phyloP scores from a whole-genome alignment of 495 filamentous ascomycete genomes.

The Aspergillus cristatus region DNA sequence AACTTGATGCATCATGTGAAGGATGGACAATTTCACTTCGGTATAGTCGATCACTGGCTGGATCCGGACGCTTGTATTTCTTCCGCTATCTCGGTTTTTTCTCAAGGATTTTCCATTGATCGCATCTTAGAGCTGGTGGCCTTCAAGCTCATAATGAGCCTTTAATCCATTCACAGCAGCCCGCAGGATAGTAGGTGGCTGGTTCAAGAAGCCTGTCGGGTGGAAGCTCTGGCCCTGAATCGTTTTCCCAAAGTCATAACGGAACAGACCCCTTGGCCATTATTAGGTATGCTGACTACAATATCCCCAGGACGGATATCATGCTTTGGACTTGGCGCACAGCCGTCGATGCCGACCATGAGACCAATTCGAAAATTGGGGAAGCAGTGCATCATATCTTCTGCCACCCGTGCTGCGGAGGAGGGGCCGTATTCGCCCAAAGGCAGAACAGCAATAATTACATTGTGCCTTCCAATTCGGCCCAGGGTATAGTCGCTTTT shows the following conservation, averaged over 20 bases:
- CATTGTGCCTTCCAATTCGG: conserved; percentile 23
- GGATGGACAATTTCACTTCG: conserved; percentile 15
- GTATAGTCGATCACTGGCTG: conserved; percentile 27
- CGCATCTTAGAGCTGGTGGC: conserved; percentile 13
- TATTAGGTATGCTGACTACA: conserved; percentile 25
- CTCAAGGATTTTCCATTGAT: conserved; percentile 12
- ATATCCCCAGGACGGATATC: conserved; percentile 29
- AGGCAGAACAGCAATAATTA: conserved; percentile 22
- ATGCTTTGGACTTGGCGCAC: conserved; percentile 13
- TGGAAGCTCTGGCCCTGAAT: conserved; percentile 10
- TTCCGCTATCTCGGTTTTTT: conserved; percentile 10
- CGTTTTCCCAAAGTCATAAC: conserved; percentile 30
- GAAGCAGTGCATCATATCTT: conserved; percentile 26
- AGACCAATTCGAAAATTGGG: conserved; percentile 22
- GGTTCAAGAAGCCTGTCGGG: conserved; percentile 21
- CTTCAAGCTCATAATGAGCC: conserved; percentile 6
- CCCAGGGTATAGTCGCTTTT: conserved; percentile 29
- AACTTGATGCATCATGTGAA: conserved; percentile 9
- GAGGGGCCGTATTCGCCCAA: conserved; percentile 10
- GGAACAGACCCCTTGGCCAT: conserved; percentile 22
- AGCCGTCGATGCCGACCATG: conserved; percentile 21
- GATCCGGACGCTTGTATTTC: conserved; percentile 19
- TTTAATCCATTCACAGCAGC: conserved; percentile 10
- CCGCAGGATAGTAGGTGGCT: conserved; percentile 19
- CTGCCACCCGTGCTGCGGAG: conserved; percentile 5